Evolutionary conservation across 768 basidiomycete genomes (phyloP), one percentile per base, ranked within the genome.

Genomic region (Podaxis sp.): DNA sequence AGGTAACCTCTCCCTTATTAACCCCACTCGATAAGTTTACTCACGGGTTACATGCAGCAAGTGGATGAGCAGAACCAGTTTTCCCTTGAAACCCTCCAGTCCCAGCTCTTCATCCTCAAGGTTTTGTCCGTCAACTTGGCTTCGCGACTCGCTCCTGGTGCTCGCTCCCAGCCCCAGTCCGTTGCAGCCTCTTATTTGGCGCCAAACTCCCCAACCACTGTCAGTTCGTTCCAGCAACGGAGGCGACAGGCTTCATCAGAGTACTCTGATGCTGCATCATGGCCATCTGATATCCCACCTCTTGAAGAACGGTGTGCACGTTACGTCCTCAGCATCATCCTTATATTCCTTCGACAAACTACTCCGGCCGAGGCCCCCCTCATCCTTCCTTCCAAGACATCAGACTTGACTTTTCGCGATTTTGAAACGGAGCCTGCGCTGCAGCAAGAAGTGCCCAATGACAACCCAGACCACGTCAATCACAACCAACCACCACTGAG

Each of bases 81-180:
- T 61, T 78, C 87, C 2, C 79, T 92, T 17, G 89, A 93, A 61
- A 83, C 89, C 48, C 81, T 95, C 3, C 93, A 96, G 70, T 95
- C 94, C 0, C 92, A 95, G 71, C 79, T 96, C 1, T 93, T 92
- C 68, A 76, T 96, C 42, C 80, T 95, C 68, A 93, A 95, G 75
- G 87, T 95, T 24, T 74, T 96, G 12, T 82, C 89, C 0, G 80
- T 89, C 49, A 85, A 88, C 52, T 86, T 96, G 82, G 85, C 90
- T 4, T 87, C 90, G 15, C 86, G 91, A 36, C 94, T 90, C 90
- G 80, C 77, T 39, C 74, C 77, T n/a, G 76, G 78, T 55, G 71
- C 79, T 4, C 75, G 80, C 13, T 72, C 82, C 6, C 71, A 70
- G 33, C 48, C 24, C 36, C 46, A 49, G 42, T 57, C 52, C 49